Evolutionary conservation across 306 rosid species (phyloP), one percentile per base, ranked within the genome.

Genomic region (Vigna nakashimae): DNA sequence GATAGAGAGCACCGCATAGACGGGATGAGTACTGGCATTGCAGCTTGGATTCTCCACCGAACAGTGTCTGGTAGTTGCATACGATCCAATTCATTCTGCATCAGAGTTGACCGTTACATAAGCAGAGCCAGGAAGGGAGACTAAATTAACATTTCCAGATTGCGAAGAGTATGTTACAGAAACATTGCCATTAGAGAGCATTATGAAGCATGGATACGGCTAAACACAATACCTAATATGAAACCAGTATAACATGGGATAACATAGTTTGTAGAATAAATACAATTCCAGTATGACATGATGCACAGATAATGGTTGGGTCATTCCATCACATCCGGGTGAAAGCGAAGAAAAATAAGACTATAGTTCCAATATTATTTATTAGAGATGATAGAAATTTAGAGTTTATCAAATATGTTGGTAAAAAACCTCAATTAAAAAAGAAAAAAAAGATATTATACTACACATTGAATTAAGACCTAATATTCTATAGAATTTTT

Each of bases 11-110:
- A 71, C 77, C 92, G 84, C 6, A 63, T 72, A 42, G 94, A 74
- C 56, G 93, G 91, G 82, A 82, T 70, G 43, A 91, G 85, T 12
- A 84, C 82, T 0, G 98, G 97, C 96, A 94, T 94, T 67, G 96
- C 95, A 78, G 97, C 91, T 84, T 94, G 98, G 77, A 94, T 94
- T 40, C 94, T 92, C 90, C 88, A 83, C 75, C 98, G 87, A 67
- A 94, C 81, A 30, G 84, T 68, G 72, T 94, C 98, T 45, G 98
- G 96, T 53, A 94, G 89, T 85, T 88, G 93, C 93, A 89, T 88
- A 14, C 80, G 70, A 82, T 90, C 88, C 20, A 94, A 84, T 69
- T 90, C 92, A 77, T 82, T 90, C 98, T 94, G 91, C 84, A 85
- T 65, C 22, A 74, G 18, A 65, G 49, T 10, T 24, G 72, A 74